Evolutionary conservation across 345 rosid genomes (phyloP).

Genomic region (Passiflora organensis): DNA sequence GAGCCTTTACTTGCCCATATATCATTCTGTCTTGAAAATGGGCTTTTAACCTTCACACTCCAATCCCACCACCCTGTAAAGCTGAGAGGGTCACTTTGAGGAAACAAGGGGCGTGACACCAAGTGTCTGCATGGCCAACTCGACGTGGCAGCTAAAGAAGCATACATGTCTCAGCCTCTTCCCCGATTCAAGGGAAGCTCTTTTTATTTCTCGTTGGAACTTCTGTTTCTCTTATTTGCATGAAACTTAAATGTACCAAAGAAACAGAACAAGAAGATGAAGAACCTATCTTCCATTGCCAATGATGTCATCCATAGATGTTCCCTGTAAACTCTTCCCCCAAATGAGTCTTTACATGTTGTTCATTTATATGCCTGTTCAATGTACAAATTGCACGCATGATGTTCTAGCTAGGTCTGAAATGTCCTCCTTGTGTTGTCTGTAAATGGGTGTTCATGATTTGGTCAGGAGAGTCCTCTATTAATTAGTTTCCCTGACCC

Average conservation of each 20-base stretch:
- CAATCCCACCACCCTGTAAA: not conserved
- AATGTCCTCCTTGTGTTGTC: not conserved
- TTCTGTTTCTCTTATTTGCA: not conserved
- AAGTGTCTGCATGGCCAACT: constrained; percentile 37
- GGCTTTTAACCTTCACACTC: no score
- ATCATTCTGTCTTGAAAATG: no score
- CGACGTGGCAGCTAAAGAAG: constrained; percentile 29
- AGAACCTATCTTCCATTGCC: constrained; percentile 80
- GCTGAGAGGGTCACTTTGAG: not conserved
- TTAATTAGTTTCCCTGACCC: no score
- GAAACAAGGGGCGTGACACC: constrained; percentile 7
- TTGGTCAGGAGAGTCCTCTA: no score
- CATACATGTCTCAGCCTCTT: not conserved
- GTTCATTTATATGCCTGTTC: not conserved
- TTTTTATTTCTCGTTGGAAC: not conserved
- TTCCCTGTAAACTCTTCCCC: constrained; percentile 43
- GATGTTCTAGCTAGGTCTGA: not conserved
- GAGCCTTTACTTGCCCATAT: no score
- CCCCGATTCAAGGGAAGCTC: not conserved
- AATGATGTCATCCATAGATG: constrained; percentile 54
- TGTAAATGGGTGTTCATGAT: not conserved
- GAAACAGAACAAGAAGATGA: constrained; percentile 28
- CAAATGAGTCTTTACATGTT: not conserved
- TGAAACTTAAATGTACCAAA: not conserved
- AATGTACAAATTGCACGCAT: not conserved